These are phyloP conservation scores for Digitaria exilis DNA, from an alignment of 202 grass and related monocot genomes.

Conservation along the genomic window DNA sequence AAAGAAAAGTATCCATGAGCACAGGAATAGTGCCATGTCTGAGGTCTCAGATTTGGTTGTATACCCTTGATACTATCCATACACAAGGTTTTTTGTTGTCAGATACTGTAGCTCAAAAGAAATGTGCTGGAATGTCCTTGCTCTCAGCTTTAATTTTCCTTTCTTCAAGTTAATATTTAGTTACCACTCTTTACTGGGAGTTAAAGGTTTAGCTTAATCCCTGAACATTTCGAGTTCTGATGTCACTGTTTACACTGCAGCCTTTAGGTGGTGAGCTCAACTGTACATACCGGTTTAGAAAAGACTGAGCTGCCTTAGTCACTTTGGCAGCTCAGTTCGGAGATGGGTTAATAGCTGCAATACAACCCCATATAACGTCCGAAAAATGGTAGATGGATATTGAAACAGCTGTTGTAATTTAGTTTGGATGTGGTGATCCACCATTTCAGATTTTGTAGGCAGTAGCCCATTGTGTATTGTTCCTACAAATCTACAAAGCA, in stretches of 20 bases:
- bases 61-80: background rate
- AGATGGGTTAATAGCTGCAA: slow-evolving; percentile 34
- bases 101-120: slow-evolving; percentile 36
- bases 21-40: background rate
- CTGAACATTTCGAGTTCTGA: slow-evolving; percentile 12
- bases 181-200: slow-evolving; percentile 9
- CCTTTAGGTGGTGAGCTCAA: slow-evolving; percentile 33
- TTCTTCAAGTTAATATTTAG: background rate
- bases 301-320: slow-evolving; percentile 34
- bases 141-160: background rate
- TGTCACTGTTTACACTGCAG: slow-evolving; percentile 28
- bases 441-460: slow-evolving; percentile 44
- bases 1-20: background rate
- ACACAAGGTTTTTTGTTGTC: background rate
- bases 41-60: background rate
- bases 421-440: slow-evolving; percentile 16
- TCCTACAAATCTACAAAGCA: background rate
- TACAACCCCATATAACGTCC: slow-evolving; percentile 25
- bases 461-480: background rate
- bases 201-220: slow-evolving; percentile 10
- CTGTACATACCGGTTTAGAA: slow-evolving; percentile 51
- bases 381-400: slow-evolving; percentile 37
- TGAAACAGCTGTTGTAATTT: slow-evolving; percentile 43
- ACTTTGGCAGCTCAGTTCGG: slow-evolving; percentile 12
- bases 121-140: background rate